Evolutionary conservation across 805 yeast genomes (phyloP).

Genomic region (Candida silvicultrix): DNA sequence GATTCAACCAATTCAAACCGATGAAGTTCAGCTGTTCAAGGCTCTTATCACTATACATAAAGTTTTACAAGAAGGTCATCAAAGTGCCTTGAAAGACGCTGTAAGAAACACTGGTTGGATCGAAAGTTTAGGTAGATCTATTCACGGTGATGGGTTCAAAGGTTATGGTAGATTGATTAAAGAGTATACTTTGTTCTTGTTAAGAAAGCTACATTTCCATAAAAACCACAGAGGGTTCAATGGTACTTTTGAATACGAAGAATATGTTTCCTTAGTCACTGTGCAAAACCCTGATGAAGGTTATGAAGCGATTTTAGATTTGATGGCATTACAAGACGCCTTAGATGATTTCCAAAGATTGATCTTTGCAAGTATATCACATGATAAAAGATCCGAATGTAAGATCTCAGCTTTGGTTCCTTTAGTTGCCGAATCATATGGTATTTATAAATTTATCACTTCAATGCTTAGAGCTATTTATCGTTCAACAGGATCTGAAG

Average conservation of each 20-base stretch:
- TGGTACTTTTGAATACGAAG: conserved; percentile 95
- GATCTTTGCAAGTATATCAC: conserved; percentile 64
- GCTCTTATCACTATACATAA: conserved; percentile 82
- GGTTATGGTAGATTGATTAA: conserved; percentile 68
- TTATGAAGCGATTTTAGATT: conserved; percentile 78
- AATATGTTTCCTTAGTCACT: conserved; percentile 79
- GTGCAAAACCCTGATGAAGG: conserved; percentile 96
- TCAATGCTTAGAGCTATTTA: conserved; percentile 90
- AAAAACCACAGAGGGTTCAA: conserved; percentile 81
- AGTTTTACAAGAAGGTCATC: conserved; percentile 97
- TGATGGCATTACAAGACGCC: conserved; percentile 80
- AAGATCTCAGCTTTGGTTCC: conserved; percentile 86
- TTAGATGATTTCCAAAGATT: conserved; percentile 73
- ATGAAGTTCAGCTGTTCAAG: conserved; percentile 81
- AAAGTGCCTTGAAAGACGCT: conserved; percentile 73
- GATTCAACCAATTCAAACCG: conserved; percentile 70
- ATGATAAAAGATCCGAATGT: conserved; percentile 60
- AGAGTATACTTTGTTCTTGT: conserved; percentile 67
- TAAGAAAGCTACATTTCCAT: conserved; percentile 77
- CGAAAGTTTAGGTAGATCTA: conserved; percentile 57
- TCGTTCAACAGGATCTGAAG: conserved; percentile 64
- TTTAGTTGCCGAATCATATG: conserved; percentile 84
- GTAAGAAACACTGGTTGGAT: conserved; percentile 74
- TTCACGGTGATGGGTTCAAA: conserved; percentile 32
- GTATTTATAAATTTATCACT: conserved; percentile 82